Conservation (phyloP, 371 early-diverging fungal species). For the Neoconidiobolus thromboides region DNA sequence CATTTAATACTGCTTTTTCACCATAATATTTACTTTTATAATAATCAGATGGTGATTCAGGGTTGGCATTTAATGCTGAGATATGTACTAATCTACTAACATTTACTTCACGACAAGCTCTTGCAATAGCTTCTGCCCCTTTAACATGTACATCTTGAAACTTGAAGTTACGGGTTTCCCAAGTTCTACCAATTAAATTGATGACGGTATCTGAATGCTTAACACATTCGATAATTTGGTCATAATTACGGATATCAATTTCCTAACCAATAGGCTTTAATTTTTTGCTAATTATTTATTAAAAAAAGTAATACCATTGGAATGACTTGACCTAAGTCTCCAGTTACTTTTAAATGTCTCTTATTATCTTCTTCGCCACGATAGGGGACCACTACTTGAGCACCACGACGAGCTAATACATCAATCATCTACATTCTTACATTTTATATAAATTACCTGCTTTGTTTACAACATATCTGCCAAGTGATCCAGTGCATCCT, state of each 20-base stretch:
- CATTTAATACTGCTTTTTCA: slow-evolving; percentile 70
- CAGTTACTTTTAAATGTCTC: slow-evolving; percentile 75
- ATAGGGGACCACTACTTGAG: slow-evolving; percentile 80
- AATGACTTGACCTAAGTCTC: slow-evolving; percentile 87
- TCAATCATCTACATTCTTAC: not conserved
- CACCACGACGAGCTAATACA: slow-evolving; percentile 42
- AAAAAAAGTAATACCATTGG: slow-evolving; percentile 32
- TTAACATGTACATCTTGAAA: slow-evolving; percentile 71
- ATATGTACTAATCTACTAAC: slow-evolving; percentile 78
- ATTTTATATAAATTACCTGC: slow-evolving; percentile 32
- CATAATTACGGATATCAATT: slow-evolving; percentile 74
- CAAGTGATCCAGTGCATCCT: slow-evolving; percentile 90
- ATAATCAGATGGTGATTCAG: slow-evolving; percentile 55
- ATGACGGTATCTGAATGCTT: slow-evolving; percentile 86
- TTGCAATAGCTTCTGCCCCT: slow-evolving; percentile 65
- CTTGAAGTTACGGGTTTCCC: slow-evolving; percentile 83
- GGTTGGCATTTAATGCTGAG: slow-evolving; percentile 66
- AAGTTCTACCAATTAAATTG: slow-evolving; percentile 85
- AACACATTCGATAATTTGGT: slow-evolving; percentile 60
- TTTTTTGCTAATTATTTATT: not conserved
- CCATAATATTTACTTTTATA: slow-evolving; percentile 77
- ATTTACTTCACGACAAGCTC: slow-evolving; percentile 57
- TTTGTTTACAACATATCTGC: slow-evolving; percentile 79
- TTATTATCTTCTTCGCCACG: slow-evolving; percentile 67
- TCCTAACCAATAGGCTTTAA: slow-evolving; percentile 22